Evolutionary conservation across 495 filamentous ascomycete genomes (phyloP).

Genomic region (Clohesyomyces aquaticus): DNA sequence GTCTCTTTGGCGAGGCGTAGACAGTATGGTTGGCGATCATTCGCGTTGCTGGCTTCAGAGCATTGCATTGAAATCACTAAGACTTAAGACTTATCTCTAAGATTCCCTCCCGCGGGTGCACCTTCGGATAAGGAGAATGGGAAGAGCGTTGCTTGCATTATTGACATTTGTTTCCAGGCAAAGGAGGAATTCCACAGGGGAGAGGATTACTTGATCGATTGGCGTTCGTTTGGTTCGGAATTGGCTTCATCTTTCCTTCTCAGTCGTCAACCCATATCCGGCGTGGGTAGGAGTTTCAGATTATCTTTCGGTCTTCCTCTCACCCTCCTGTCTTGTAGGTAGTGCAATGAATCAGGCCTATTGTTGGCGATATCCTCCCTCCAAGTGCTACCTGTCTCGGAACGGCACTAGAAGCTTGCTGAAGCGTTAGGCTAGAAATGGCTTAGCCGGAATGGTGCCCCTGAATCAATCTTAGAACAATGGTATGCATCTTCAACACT

Average conservation of each 20-base stretch:
- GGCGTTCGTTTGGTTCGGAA: neutral
- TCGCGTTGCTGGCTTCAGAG: neutral
- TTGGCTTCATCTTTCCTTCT: neutral
- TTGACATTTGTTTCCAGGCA: no score
- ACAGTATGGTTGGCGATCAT: neutral
- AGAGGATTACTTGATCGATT: neutral
- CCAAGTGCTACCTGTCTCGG: neutral
- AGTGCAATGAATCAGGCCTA: neutral
- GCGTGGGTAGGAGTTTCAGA: neutral
- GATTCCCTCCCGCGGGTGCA: neutral
- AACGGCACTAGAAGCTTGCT: neutral
- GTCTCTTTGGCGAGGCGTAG: conserved; percentile 72
- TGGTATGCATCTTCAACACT: no score
- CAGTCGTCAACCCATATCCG: neutral
- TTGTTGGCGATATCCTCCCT: neutral
- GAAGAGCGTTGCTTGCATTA: neutral
- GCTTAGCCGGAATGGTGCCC: no score
- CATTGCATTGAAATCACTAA: neutral
- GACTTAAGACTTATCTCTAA: neutral
- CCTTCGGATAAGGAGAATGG: neutral
- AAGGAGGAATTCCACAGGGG: neutral
- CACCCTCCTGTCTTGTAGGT: neutral
- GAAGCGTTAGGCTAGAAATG: no score
- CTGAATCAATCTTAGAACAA: no score
- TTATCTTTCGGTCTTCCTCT: neutral